These are phyloP conservation scores for Xylariaceae sp. DNA, from an alignment of 2,329 filamentous ascomycete genomes.

Conservation along the genomic window DNA sequence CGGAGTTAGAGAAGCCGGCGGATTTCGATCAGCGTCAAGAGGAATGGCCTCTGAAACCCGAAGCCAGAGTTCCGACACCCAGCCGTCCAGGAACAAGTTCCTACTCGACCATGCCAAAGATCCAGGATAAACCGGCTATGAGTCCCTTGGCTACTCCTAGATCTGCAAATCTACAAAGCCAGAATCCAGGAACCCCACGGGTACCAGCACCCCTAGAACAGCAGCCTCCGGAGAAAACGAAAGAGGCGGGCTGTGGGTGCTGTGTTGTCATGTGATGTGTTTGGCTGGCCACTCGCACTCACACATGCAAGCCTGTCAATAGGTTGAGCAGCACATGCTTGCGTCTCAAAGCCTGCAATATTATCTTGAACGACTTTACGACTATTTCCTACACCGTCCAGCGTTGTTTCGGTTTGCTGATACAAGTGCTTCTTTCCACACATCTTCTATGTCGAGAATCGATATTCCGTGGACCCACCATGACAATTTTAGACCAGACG, in stretches of 20 bases:
- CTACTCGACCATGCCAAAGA: constrained; percentile 63
- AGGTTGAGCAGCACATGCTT: constrained; percentile 7
- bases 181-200: constrained; percentile 37
- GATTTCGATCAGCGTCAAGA: constrained; percentile 35
- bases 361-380: constrained; percentile 24
- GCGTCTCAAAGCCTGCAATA: constrained; percentile 8
- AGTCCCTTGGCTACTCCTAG: constrained; percentile 45
- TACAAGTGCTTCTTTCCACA: neutral
- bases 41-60: constrained; percentile 59
- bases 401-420: constrained; percentile 9
- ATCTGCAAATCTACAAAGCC: constrained; percentile 44
- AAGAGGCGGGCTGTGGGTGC: constrained; percentile 62
- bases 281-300: no score
- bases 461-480: no score
- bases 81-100: constrained; percentile 45
- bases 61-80: constrained; percentile 46
- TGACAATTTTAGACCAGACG: no score
- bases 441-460: neutral
- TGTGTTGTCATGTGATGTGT: constrained; percentile 68
- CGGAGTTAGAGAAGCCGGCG: constrained; percentile 40
- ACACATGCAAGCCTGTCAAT: constrained; percentile 12
- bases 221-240: constrained; percentile 42
- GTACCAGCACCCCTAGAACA: constrained; percentile 53
- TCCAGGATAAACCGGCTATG: constrained; percentile 41
- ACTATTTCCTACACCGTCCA: constrained; percentile 16